Percentiles rank a stretch among this genome's conserved stretches.
Conservation (phyloP, 257 asterid species). For the Echites panduratus region DNA sequence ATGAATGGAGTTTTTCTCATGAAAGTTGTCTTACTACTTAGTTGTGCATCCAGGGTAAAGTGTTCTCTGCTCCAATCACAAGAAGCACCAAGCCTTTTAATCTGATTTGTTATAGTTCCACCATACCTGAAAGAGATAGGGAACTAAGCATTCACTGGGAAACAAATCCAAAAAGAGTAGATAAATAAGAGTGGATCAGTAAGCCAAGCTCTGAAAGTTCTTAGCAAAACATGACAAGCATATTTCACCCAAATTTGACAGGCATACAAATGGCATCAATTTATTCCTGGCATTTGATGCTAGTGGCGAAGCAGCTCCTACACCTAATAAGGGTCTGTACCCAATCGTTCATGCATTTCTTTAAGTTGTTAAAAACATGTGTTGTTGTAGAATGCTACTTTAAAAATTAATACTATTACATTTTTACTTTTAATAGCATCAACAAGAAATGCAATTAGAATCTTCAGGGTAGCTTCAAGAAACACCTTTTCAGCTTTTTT, state of each 20-base stretch:
- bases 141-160: constrained; percentile 21
- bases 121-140: constrained; percentile 67
- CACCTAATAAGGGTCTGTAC: background rate
- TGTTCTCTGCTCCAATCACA: constrained; percentile 97
- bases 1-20: constrained; percentile 38
- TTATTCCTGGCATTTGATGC: background rate
- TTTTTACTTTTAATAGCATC: too few species aligned
- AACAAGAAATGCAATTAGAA: too few species aligned
- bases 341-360: too few species aligned
- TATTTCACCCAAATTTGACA: background rate
- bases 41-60: constrained; percentile 89
- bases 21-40: constrained; percentile 83
- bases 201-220: constrained; percentile 7
- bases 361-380: too few species aligned
- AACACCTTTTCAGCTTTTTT: too few species aligned
- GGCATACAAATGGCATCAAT: background rate
- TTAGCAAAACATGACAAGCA: background rate
- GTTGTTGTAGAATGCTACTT: too few species aligned
- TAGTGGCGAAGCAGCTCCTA: background rate
- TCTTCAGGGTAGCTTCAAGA: too few species aligned
- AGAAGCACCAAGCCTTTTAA: constrained; percentile 98
- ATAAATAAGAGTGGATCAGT: constrained; percentile 12
- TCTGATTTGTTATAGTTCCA: constrained; percentile 91
- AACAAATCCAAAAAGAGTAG: constrained; percentile 5
- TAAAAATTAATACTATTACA: too few species aligned